Percentiles rank a stretch among this genome's conserved stretches.
Conservation (phyloP, 345 rosid genomes). For the Syzygium oleosum region DNA sequence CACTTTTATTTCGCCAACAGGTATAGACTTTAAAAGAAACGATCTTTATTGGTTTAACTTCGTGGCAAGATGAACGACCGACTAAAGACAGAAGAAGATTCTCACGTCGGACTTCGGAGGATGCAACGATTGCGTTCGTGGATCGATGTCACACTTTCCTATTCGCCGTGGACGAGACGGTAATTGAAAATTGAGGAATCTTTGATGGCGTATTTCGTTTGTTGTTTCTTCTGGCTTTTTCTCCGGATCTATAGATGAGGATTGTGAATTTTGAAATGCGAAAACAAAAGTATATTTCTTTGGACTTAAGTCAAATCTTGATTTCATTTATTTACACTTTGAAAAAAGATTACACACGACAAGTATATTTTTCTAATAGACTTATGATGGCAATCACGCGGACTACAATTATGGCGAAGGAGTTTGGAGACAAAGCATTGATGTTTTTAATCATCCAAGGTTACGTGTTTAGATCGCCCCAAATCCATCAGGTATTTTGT, state of each 20-base stretch:
- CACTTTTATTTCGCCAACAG: background rate
- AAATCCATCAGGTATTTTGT: background rate
- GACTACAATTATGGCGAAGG: rapidly evolving
- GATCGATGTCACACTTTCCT: background rate
- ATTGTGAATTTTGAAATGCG: background rate
- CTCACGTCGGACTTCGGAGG: background rate
- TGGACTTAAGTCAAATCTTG: background rate
- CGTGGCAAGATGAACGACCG: background rate
- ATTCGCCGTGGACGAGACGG: background rate
- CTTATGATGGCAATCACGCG: background rate
- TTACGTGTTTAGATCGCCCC: background rate
- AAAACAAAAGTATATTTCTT: background rate
- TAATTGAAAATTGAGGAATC: background rate
- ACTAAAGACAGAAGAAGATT: background rate
- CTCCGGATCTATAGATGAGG: background rate
- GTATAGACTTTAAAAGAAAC: background rate
- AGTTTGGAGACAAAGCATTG: background rate
- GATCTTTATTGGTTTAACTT: background rate
- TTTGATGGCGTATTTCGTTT: background rate
- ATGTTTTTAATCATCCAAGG: background rate
- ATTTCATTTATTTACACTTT: background rate
- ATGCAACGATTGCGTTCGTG: background rate
- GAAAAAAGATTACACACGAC: background rate
- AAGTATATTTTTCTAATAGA: background rate
- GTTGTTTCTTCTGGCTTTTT: background rate